A percentile compares a stretch with the other conserved stretches of the same genome.
Evolutionary conservation across 345 rosid species (phyloP).

Genomic region (Euphorbia peplus): DNA sequence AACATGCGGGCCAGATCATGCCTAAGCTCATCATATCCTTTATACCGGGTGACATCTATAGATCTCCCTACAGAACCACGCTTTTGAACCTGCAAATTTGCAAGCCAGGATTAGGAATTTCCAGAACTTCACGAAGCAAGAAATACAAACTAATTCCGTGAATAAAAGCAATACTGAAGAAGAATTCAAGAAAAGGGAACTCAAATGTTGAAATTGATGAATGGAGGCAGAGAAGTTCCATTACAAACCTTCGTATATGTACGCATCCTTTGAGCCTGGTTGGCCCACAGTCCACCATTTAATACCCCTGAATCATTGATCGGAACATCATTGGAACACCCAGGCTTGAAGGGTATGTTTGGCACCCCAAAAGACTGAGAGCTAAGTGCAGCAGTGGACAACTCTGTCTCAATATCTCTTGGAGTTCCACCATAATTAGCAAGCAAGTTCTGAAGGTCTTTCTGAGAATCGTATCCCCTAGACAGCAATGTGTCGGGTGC

Average conservation of each 20-base stretch:
- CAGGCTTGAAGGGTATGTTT: conserved; percentile 67
- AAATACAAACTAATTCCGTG: neutral
- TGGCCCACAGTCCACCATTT: conserved; percentile 76
- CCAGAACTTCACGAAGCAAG: neutral
- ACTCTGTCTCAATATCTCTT: conserved; percentile 84
- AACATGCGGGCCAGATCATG: conserved; percentile 92
- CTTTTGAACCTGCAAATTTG: conserved; percentile 77
- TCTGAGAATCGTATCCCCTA: conserved; percentile 85
- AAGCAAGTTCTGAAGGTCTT: conserved; percentile 93
- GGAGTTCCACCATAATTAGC: conserved; percentile 69
- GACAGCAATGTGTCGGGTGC: conserved; percentile 77
- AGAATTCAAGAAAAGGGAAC: neutral
- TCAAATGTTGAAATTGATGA: too few relatives aligned
- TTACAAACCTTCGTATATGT: conserved; percentile 85
- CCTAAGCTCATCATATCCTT: conserved; percentile 77
- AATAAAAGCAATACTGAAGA: neutral
- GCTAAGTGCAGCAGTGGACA: conserved; percentile 80
- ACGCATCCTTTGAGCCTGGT: conserved; percentile 84
- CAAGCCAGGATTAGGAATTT: conserved; percentile 9
- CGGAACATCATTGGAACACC: conserved; percentile 67
- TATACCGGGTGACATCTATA: conserved; percentile 82
- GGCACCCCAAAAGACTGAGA: conserved; percentile 91
- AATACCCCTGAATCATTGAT: conserved; percentile 74
- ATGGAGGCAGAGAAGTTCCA: conserved; percentile 8
- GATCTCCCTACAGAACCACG: conserved; percentile 97